Evolutionary conservation across 306 rosid species (phyloP).

Genomic region (Cotoneaster glaucophyllus): DNA sequence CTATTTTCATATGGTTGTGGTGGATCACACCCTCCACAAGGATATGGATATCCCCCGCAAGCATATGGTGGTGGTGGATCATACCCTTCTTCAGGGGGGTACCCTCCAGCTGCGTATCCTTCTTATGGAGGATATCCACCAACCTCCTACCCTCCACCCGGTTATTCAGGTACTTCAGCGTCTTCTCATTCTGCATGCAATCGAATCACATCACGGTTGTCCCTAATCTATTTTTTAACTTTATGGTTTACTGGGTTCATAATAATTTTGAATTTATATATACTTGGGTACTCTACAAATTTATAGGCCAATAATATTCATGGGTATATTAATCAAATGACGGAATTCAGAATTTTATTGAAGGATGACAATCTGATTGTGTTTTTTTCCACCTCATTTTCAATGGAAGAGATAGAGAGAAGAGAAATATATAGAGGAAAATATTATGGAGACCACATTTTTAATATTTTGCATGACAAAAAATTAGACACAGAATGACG

Average conservation of each 20-base stretch:
- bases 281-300: too few relatives aligned
- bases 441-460: too few relatives aligned
- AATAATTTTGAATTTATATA: too few relatives aligned
- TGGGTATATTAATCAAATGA: too few relatives aligned
- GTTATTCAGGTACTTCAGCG: slow-evolving; percentile 51
- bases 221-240: neutral
- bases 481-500: neutral
- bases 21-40: slow-evolving; percentile 34
- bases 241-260: too few relatives aligned
- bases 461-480: too few relatives aligned
- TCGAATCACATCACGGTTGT: neutral
- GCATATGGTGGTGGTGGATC: neutral
- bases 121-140: slow-evolving; percentile 42
- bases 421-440: too few relatives aligned
- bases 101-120: slow-evolving; percentile 35
- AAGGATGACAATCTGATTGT: too few relatives aligned
- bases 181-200: slow-evolving; percentile 33
- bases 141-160: slow-evolving; percentile 40
- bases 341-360: too few relatives aligned
- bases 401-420: too few relatives aligned
- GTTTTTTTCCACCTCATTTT: too few relatives aligned
- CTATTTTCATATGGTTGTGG: slow-evolving; percentile 42
- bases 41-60: slow-evolving; percentile 23
- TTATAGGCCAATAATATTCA: too few relatives aligned
- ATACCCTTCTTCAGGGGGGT: slow-evolving; percentile 5